Conservation (phyloP, 768 basidiomycete species). For the Psilocybe cyanescens region DNA sequence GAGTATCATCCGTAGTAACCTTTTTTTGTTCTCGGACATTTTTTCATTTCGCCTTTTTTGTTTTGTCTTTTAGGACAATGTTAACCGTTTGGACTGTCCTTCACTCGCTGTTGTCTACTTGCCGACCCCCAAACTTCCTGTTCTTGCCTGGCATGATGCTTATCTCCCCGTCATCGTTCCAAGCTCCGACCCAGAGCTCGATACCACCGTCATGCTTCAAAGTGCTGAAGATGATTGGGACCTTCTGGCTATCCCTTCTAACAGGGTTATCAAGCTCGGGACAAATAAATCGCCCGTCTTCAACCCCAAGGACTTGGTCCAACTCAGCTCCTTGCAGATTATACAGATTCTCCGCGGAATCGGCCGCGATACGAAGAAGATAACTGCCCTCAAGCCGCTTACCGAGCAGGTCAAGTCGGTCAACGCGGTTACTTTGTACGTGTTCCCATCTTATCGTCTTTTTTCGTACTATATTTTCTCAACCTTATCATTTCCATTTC, state of each 20-base stretch:
- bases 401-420: conserved; percentile 51
- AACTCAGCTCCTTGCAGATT: conserved; percentile 43
- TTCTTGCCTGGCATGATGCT: conserved; percentile 39
- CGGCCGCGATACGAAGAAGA: conserved; percentile 40
- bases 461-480: not conserved
- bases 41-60: conserved; percentile 40
- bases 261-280: conserved; percentile 43
- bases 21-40: conserved; percentile 7
- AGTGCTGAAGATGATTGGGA: conserved; percentile 49
- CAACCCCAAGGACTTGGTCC: conserved; percentile 47
- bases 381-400: conserved; percentile 34
- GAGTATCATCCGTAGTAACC: conserved; percentile 32
- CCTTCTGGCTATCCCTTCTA: conserved; percentile 41
- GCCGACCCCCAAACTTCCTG: conserved; percentile 48
- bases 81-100: conserved; percentile 39
- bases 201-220: conserved; percentile 29
- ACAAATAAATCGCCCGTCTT: conserved; percentile 42
- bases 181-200: conserved; percentile 21
- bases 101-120: conserved; percentile 74
- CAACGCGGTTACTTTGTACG: conserved; percentile 72
- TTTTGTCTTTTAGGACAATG: conserved; percentile 38
- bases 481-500: conserved; percentile 14
- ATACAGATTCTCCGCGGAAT: conserved; percentile 51
- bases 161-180: conserved; percentile 65
- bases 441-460: conserved; percentile 15